These are phyloP conservation scores for Inga laurina DNA, from an alignment of 306 rosid species.

Conservation along the genomic window DNA sequence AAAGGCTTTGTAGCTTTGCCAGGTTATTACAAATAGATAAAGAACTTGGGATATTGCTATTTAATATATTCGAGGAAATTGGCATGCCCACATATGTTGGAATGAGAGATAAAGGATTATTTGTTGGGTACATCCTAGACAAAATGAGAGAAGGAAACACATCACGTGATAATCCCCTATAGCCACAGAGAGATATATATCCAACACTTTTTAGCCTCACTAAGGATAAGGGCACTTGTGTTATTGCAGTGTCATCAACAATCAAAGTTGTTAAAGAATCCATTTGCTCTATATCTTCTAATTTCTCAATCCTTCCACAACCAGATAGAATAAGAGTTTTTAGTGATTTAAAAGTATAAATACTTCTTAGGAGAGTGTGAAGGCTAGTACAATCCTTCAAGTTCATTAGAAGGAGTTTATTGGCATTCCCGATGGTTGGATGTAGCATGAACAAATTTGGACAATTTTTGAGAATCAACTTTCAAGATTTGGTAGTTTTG, in stretches of 20 bases:
- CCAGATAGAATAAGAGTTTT: slow-evolving; percentile 40
- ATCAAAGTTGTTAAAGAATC: slow-evolving; percentile 17
- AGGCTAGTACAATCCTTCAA: slow-evolving; percentile 37
- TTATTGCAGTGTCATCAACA: not conserved
- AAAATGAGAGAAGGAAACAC: slow-evolving; percentile 28
- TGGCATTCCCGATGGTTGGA: slow-evolving; percentile 29
- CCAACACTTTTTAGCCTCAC: not conserved
- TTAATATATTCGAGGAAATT: not conserved
- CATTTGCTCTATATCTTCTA: slow-evolving; percentile 37
- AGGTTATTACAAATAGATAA: not conserved
- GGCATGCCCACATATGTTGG: not conserved
- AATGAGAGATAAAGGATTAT: not conserved
- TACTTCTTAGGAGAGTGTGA: slow-evolving; percentile 32
- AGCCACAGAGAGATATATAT: slow-evolving; percentile 27
- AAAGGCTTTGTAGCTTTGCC: not conserved
- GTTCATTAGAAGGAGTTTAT: slow-evolving; percentile 21
- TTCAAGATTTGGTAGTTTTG: not conserved
- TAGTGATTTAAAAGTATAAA: slow-evolving; percentile 35
- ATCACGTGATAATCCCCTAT: slow-evolving; percentile 31
- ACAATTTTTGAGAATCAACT: not conserved
- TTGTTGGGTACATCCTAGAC: slow-evolving; percentile 42
- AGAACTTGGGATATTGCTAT: not conserved
- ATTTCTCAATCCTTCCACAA: slow-evolving; percentile 29
- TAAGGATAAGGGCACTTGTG: not conserved
- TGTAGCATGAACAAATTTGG: not conserved